Base-by-base conservation (phyloP, 2,329 filamentous ascomycete genomes). In the Fusarium sp. region DNA sequence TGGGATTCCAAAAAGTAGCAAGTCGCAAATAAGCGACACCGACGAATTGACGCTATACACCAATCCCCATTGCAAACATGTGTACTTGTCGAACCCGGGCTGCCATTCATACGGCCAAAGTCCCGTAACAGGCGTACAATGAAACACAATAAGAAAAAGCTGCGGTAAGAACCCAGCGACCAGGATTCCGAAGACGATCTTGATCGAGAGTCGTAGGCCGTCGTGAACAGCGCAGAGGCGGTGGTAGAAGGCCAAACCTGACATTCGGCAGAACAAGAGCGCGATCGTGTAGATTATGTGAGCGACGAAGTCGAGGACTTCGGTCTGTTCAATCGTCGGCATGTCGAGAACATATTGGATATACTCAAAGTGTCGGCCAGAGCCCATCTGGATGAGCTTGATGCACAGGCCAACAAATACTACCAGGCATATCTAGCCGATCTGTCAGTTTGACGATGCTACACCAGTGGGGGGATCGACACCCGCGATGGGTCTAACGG, bases 101-200 rank as follows among this genome's bases (percentile, higher is more conserved):
- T 86, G 82, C 77, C 80, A 86, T 2, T 73, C 77, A 52, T 86
- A 86, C 0, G 84, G 84, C 84, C 84, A 86, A 4, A 83, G 72
- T 0, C 78, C 82, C 1, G 84, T 86, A 1, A 85, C 82, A 0
- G 84, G 84, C 3, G 68, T 71, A 58, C 84, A 86, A 71, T 86
- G 84, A 62, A 86, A 84, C 56, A 86, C 76, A 46, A 86, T 75
- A 4, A 86, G 77, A 25, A 84, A 77, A 14, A 86, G 74, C 57
- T 86, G 84, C 0, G 83, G 80, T 3, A 86, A 59, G 47, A 79
- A 85, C 1, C 80, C 81, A 9, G 75, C 78, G 33, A 81, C 65
- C 20, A 85, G 69, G 33, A 82, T 61, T 5, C 69, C 77, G 20
- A 76, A 75, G 2, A 80, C 75, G 17, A 77, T 50, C 31, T 72